Base-by-base conservation (phyloP, 2,329 filamentous ascomycete genomes). In the Penicillium frequentans region DNA sequence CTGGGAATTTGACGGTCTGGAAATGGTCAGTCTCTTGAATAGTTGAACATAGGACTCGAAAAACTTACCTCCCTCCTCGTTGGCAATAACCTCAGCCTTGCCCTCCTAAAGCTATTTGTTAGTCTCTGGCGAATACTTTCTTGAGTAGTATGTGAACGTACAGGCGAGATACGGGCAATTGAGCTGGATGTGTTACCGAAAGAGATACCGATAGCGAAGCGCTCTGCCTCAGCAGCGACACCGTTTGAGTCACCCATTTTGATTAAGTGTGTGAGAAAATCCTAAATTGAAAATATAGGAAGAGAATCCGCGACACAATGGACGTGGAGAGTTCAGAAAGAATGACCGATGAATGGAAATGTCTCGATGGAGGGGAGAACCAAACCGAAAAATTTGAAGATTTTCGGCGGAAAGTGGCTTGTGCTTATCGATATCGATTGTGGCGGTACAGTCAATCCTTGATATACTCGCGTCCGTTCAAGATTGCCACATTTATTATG, bases 101-200 rank as follows among this genome's bases (percentile, higher is more conserved):
- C 96, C 93, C 72, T 98, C 93, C 83, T 85, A 62, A 60, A 62
- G 37, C 44, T 10, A 21, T 11, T 24, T 43, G 45, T 69, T 53
- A 62, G 53, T 49, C 19, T 54, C 19, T 26, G 31, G 4, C 5
- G 5, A 8, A 48, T 48, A 23, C 16, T 14, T 42, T n/a, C 13
- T 29, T 10, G 19, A 23, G 19, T 14, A 16, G 29, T 16, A 19
- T 37, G 46, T 23, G 52, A 33, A 70, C 81, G 63, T 76, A 85
- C 83, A 61, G 77, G 77, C 61, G 88, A 85, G 47, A 93, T 96
- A 75, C 88, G 92, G 69, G 93, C 93, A 79, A 99, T 97, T 59
- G 92, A 97, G 81, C 91, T 96, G 87, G 96, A 96, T 61, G 92
- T 93, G 82, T 98, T 99, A 79, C 95, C 95, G 82, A 98, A 97